These are phyloP conservation scores for Phytopythium montanum DNA, from an alignment of 352 stramenopile species.

Conservation along the genomic window DNA sequence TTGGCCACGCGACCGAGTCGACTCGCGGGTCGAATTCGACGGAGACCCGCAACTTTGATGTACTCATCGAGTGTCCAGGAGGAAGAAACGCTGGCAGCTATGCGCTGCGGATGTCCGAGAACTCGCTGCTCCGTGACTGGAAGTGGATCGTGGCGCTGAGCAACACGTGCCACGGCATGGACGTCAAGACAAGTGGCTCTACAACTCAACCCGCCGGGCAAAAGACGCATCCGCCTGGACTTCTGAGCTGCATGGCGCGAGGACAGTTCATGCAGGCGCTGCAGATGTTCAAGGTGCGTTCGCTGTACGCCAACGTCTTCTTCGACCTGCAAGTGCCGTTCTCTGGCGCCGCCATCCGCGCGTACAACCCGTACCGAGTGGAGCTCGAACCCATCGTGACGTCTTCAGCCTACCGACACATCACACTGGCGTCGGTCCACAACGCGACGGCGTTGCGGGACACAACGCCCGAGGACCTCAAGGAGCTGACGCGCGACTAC, in stretches of 20 bases:
- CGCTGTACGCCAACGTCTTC: constrained; percentile 78
- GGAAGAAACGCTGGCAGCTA: not conserved
- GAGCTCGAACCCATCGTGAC: constrained; percentile 35
- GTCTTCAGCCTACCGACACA: constrained; percentile 70
- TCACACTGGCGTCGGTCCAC: constrained; percentile 52
- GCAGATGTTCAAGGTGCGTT: constrained; percentile 57
- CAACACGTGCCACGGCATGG: constrained; percentile 45
- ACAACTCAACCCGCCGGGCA: not conserved
- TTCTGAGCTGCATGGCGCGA: constrained; percentile 62
- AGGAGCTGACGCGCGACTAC: constrained; percentile 30
- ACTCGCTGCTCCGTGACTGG: constrained; percentile 53
- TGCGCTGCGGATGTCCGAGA: constrained; percentile 43
- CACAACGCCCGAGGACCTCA: constrained; percentile 46
- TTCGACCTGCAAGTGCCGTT: constrained; percentile 83
- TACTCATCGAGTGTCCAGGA: not conserved
- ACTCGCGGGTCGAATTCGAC: not conserved
- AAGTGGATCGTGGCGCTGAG: constrained; percentile 60
- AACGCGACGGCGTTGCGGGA: constrained; percentile 52
- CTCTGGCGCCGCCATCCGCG: constrained; percentile 61
- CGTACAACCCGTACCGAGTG: constrained; percentile 78
- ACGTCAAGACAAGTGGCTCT: constrained; percentile 18
- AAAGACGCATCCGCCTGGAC: constrained; percentile 12
- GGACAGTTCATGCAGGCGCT: constrained; percentile 77
- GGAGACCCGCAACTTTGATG: constrained; percentile 1
- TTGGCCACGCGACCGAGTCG: not conserved